Conservation (phyloP, 192 early-diverging fungal genomes). For the Jimgerdemannia lactiflua region DNA sequence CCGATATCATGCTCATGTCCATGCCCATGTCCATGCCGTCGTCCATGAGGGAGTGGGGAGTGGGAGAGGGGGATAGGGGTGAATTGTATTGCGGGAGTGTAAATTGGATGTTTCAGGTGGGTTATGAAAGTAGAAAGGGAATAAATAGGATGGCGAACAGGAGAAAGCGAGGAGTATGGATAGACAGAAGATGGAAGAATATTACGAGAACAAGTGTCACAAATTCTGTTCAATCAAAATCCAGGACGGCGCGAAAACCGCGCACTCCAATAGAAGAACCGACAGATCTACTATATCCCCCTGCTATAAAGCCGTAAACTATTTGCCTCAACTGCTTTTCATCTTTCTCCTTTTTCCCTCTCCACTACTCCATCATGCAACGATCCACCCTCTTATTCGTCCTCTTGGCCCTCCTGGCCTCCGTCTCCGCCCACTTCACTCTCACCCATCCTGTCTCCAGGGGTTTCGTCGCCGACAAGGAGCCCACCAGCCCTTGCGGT, state of each 20-base stretch:
- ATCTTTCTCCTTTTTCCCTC: not conserved
- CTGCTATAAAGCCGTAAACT: too few species aligned
- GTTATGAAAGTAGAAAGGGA: not conserved
- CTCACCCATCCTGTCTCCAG: conserved; percentile 42
- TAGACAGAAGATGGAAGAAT: not conserved
- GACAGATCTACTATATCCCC: not conserved
- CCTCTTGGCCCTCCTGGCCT: conserved; percentile 23
- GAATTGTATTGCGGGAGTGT: not conserved
- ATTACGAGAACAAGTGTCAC: not conserved
- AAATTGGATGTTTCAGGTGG: not conserved
- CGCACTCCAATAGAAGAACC: not conserved
- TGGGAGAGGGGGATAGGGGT: too few species aligned
- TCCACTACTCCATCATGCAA: not conserved
- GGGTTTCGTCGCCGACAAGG: conserved; percentile 39
- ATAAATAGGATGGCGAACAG: not conserved
- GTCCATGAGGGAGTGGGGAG: not conserved
- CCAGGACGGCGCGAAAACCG: not conserved
- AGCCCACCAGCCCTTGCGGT: conserved; percentile 49
- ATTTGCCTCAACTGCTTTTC: not conserved
- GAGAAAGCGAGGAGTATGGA: too few species aligned
- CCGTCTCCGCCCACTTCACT: conserved; percentile 43
- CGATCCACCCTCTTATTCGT: conserved; percentile 17
- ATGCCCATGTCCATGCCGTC: not conserved
- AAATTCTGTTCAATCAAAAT: not conserved
- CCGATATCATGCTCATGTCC: not conserved